Percentiles rank a stretch among this genome's conserved stretches.
phyloP scores from a whole-genome alignment of 331 rosid species.

The Ulmus americana region DNA sequence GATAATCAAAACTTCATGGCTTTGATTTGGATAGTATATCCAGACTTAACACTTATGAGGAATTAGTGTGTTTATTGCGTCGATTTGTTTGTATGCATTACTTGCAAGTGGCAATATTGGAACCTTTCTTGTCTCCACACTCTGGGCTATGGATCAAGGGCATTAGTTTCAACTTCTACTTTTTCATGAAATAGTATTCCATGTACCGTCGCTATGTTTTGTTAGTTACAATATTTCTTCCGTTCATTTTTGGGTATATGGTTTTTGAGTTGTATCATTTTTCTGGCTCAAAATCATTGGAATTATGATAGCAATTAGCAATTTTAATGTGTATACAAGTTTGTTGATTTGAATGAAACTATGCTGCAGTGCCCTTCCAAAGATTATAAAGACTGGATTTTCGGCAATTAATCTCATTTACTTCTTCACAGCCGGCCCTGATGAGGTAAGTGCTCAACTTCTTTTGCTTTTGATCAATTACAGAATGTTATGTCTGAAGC shows the following conservation, averaged over 20 bases:
- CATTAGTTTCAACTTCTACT: too few species aligned
- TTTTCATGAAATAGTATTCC: too few species aligned
- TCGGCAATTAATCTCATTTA: constrained; percentile 93
- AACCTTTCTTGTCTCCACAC: neutral
- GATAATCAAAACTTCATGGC: neutral
- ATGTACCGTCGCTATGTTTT: neutral
- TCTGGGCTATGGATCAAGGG: neutral
- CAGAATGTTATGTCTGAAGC: neutral
- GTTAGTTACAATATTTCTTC: neutral
- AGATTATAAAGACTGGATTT: constrained; percentile 96
- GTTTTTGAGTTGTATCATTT: neutral
- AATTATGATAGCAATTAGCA: neutral
- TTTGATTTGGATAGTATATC: neutral
- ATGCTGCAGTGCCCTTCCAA: constrained; percentile 69
- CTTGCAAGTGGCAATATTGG: neutral
- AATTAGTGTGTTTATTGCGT: neutral
- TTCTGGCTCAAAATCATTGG: neutral
- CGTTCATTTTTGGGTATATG: neutral
- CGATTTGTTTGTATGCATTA: neutral
- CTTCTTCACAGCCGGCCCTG: constrained; percentile 99
- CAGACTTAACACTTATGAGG: neutral
- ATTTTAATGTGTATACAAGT: constrained; percentile 14
- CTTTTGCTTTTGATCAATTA: neutral
- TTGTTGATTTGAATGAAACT: constrained; percentile 23
- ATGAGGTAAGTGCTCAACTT: constrained; percentile 58